Conservation (phyloP, 495 filamentous ascomycete species). For the Penicillium lagena region DNA sequence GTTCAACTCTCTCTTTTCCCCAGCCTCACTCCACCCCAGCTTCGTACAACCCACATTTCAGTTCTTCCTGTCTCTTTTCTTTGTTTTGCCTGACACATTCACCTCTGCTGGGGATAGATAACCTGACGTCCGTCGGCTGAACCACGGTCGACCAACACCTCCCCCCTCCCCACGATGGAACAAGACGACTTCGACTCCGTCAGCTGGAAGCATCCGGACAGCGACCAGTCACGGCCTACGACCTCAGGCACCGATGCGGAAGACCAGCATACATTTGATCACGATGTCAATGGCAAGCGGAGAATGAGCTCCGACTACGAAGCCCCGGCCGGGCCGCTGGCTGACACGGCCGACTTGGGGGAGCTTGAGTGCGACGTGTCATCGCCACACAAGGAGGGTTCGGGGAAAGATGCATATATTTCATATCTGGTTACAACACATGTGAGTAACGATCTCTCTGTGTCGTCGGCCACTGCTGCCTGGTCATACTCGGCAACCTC, state of each 20-base stretch:
- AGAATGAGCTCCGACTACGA: constrained; percentile 41
- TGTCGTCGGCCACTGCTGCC: constrained; percentile 9
- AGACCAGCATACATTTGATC: constrained; percentile 20
- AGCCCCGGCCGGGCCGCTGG: constrained; percentile 43
- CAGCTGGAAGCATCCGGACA: constrained; percentile 50
- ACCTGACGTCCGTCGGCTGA: constrained; percentile 7
- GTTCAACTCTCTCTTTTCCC: constrained; percentile 9
- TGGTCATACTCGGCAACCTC: constrained; percentile 2
- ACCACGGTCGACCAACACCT: constrained; percentile 9
- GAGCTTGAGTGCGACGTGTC: constrained; percentile 77
- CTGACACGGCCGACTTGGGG: constrained; percentile 57
- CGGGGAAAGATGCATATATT: constrained; percentile 94
- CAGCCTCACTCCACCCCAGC: not conserved
- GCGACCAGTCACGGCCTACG: constrained; percentile 42
- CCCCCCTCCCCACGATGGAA: constrained; percentile 36
- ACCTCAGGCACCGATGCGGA: constrained; percentile 39
- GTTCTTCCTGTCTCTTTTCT: no score
- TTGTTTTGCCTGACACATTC: no score
- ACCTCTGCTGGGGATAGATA: not conserved
- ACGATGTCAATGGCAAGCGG: constrained; percentile 47
- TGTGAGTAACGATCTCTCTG: constrained; percentile 46
- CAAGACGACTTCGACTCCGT: constrained; percentile 55
- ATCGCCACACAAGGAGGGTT: constrained; percentile 82
- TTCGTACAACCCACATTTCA: no score
- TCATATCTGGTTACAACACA: constrained; percentile 90